These are phyloP conservation scores for Zygnema circumcarinatum DNA, from an alignment of 139 green algal species.

Conservation along the genomic window DNA sequence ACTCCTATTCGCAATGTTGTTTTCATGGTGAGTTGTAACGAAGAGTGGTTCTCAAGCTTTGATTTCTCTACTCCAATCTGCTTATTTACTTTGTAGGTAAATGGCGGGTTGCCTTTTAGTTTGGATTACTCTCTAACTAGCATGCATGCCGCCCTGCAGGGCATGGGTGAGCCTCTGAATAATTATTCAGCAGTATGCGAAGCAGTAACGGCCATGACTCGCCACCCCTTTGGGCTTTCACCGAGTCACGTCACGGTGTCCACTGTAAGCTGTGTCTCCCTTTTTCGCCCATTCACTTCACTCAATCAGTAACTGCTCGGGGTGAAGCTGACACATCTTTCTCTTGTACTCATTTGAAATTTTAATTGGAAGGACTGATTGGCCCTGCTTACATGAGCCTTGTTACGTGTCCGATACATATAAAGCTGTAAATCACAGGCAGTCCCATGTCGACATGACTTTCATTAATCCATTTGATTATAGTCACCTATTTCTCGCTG, in stretches of 20 bases:
- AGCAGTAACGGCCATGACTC: slow-evolving; percentile 78
- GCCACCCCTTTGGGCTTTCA: slow-evolving; percentile 79
- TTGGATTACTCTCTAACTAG: too few species aligned
- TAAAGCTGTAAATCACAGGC: too few species aligned
- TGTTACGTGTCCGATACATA: too few species aligned
- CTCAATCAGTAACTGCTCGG: neutral
- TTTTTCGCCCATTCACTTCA: neutral
- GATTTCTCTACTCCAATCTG: neutral
- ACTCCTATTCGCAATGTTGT: slow-evolving; percentile 87
- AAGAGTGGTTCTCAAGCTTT: neutral
- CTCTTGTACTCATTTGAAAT: too few species aligned
- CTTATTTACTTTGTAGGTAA: neutral
- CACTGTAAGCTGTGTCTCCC: slow-evolving; percentile 67
- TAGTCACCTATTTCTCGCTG: too few species aligned
- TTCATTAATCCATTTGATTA: too few species aligned
- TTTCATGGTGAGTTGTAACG: slow-evolving; percentile 82
- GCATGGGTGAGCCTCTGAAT: slow-evolving; percentile 95
- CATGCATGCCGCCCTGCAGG: too few species aligned
- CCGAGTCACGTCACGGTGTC: slow-evolving; percentile 84
- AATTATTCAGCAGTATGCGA: slow-evolving; percentile 88
- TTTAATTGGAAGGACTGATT: too few species aligned
- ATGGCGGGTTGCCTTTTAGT: neutral
- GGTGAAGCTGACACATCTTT: too few species aligned
- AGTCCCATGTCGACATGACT: too few species aligned
- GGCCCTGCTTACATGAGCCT: too few species aligned